Evolutionary conservation across 495 filamentous ascomycete species (phyloP), one percentile per base, ranked within the genome.

Genomic region (Pyronema domesticum): DNA sequence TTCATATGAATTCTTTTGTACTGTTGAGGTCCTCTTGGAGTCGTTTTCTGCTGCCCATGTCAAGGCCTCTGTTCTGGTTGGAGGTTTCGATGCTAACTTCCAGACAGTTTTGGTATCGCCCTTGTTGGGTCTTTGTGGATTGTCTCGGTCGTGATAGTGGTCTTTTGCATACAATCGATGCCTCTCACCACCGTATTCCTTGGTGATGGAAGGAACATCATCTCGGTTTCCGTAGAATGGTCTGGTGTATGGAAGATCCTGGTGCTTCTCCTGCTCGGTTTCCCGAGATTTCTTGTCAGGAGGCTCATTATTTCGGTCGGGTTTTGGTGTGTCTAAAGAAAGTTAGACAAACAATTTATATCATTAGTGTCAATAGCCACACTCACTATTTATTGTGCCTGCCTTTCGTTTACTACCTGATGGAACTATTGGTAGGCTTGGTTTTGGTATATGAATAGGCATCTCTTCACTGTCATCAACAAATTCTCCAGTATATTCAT

Each of bases 111-210:
- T 30, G 23, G 23, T 30, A 2, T 30, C 23, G 23, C 23, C 23
- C 1, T 30, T 30, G 5, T 30, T 30, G 23, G 5, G 23, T 30
- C 23, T 30, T 30, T 30, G 23, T 30, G 23, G 23, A 30, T 30
- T 30, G 23, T 30, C 23, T 30, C 23, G 23, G 23, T 30, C 23
- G 63, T 79, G 91, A 3, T 84, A 83, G 6, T 86, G 66, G 0
- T 78, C 80, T 54, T 75, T 76, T 51, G 89, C 84, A 63, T 78
- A 78, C 1, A 95, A 66, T 47, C 77, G 83, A 65, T 93, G 95
- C 58, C 94, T 86, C 58, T 78, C 79, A 14, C 89, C 89, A 7
- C 83, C 93, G 67, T 95, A 96, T 68, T 94, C 85, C 46, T 86
- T 74, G 9, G 75, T 65, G 49, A 79, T 76, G 37, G 83, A 75